A percentile compares a stretch with the other conserved stretches of the same genome.
These are phyloP conservation scores for Debaryomyces prosopidis DNA, from an alignment of 805 yeast species.

Conservation along the genomic window DNA sequence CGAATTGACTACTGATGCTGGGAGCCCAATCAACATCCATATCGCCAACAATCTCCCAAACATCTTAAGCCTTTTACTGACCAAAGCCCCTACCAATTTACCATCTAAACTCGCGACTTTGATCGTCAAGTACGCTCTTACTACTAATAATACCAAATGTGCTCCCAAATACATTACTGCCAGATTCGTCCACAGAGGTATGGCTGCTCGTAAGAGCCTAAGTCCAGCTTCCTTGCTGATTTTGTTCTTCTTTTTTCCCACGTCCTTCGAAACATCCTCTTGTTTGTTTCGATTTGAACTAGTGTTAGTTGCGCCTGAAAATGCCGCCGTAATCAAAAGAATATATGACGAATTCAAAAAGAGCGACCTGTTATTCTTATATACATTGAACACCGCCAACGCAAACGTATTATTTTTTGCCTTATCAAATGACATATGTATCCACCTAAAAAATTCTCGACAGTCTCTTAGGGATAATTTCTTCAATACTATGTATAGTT, in stretches of 20 bases:
- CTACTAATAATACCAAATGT: constrained; percentile 61
- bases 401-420: constrained; percentile 16
- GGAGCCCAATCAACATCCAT: constrained; percentile 87
- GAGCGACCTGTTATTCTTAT: constrained; percentile 40
- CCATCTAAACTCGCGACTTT: constrained; percentile 89
- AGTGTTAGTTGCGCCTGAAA: constrained; percentile 41
- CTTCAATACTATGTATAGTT: too few relatives aligned
- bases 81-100: constrained; percentile 74
- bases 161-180: constrained; percentile 39
- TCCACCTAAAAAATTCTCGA: too few relatives aligned
- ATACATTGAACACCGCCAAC: constrained; percentile 29
- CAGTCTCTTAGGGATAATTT: too few relatives aligned
- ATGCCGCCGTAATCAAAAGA: constrained; percentile 42
- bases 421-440: background rate
- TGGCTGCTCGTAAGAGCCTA: constrained; percentile 33
- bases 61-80: constrained; percentile 63
- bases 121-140: constrained; percentile 72
- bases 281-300: constrained; percentile 11
- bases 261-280: constrained; percentile 8
- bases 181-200: constrained; percentile 29
- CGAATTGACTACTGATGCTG: constrained; percentile 80
- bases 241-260: constrained; percentile 20
- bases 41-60: constrained; percentile 62
- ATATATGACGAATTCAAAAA: constrained; percentile 43
- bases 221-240: constrained; percentile 29